phyloP scores from a whole-genome alignment of 257 asterid species.

The Echites panduratus region DNA sequence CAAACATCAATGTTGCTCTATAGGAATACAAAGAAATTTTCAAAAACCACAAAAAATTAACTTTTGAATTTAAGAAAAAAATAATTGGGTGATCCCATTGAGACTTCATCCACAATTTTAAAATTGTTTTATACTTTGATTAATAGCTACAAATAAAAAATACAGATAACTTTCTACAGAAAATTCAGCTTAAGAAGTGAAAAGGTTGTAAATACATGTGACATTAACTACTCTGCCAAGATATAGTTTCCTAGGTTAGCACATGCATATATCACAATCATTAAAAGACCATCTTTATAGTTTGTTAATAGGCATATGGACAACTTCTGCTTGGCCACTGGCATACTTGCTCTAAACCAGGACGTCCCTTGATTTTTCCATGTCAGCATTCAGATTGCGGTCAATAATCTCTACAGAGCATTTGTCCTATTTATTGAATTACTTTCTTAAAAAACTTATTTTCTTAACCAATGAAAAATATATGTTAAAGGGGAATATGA shows the following conservation, averaged over 20 bases:
- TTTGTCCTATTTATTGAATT: too few relatives aligned
- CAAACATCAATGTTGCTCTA: too few relatives aligned
- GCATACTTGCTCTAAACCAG: conserved; percentile 22
- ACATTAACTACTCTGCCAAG: conserved; percentile 64
- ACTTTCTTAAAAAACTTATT: too few relatives aligned
- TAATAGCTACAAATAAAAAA: not conserved
- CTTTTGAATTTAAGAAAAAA: not conserved
- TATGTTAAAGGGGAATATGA: too few relatives aligned
- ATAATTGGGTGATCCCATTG: not conserved
- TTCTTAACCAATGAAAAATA: too few relatives aligned
- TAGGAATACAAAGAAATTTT: too few relatives aligned
- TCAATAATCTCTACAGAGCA: too few relatives aligned
- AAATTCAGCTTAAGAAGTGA: not conserved
- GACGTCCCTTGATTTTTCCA: conserved; percentile 16
- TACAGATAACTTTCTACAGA: not conserved
- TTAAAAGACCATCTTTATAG: conserved; percentile 58
- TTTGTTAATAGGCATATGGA: conserved; percentile 35
- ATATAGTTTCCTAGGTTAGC: conserved; percentile 39
- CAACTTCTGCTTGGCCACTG: conserved; percentile 30
- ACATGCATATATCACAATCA: conserved; percentile 64
- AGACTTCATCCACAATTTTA: not conserved
- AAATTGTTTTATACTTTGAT: not conserved
- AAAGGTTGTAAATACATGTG: conserved; percentile 51
- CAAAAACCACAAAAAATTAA: too few relatives aligned
- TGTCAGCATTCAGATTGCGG: conserved; percentile 16